A percentile compares a stretch with the other conserved stretches of the same genome.
These are phyloP conservation scores for Bocquillonia castaneifolia DNA, from an alignment of 441 rosid genomes.

Conservation along the genomic window DNA sequence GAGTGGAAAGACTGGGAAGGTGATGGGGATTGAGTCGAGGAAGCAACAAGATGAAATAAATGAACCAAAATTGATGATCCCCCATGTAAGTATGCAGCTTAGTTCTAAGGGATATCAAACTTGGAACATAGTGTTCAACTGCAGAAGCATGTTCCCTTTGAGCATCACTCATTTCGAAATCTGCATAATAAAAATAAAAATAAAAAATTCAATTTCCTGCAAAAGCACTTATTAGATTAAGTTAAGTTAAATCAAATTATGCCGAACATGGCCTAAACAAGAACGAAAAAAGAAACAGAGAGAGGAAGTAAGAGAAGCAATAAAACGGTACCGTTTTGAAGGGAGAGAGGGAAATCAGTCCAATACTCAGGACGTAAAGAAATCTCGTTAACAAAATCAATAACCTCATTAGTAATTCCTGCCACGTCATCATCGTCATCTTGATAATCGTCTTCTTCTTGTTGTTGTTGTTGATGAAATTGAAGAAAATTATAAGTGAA, in stretches of 20 bases:
- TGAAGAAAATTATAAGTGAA: conserved; percentile 45
- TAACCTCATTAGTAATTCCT: conserved; percentile 48
- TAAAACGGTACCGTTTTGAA: conserved; percentile 35
- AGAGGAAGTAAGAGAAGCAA: background rate
- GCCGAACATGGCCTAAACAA: too few relatives aligned
- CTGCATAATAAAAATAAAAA: conserved; percentile 31
- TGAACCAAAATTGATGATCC: conserved; percentile 58
- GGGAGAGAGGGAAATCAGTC: conserved; percentile 56
- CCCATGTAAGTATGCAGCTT: conserved; percentile 36
- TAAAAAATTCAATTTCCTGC: background rate
- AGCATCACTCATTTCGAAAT: conserved; percentile 51
- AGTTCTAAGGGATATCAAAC: conserved; percentile 44
- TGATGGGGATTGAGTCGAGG: conserved; percentile 56
- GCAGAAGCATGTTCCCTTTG: conserved; percentile 52
- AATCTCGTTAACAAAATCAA: conserved; percentile 48
- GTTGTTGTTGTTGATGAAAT: conserved; percentile 26
- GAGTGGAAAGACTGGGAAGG: conserved; percentile 50
- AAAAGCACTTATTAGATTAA: too few relatives aligned
- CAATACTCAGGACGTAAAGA: conserved; percentile 49
- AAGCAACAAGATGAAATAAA: conserved; percentile 65
- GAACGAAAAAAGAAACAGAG: background rate
- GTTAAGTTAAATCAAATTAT: too few relatives aligned
- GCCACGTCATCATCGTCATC: conserved; percentile 34
- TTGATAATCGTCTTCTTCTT: conserved; percentile 11
- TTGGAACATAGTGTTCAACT: conserved; percentile 52